A percentile compares a stretch with the other conserved stretches of the same genome.
These are phyloP conservation scores for Dendrobium catenatum DNA, from an alignment of 106 monocot genomes.

Conservation along the genomic window DNA sequence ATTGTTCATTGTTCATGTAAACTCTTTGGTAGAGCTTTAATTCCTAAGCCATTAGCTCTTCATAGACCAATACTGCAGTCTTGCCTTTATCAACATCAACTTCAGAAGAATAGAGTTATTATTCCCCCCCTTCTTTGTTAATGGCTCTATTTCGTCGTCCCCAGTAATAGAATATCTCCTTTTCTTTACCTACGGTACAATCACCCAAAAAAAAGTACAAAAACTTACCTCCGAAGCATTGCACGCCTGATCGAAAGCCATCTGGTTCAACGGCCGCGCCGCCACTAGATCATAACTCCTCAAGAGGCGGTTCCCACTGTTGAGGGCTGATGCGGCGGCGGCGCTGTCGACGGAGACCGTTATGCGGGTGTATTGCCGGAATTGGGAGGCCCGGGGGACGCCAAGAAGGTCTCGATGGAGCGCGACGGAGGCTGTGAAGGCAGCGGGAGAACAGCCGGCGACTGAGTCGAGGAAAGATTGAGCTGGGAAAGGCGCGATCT, in stretches of 20 bases:
- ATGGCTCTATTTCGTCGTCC: too few relatives aligned
- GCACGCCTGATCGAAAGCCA: slow-evolving; percentile 67
- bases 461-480: slow-evolving; percentile 42
- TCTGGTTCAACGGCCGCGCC: slow-evolving; percentile 48
- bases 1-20: not conserved
- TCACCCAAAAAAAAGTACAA: not conserved
- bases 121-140: too few relatives aligned
- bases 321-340: slow-evolving; percentile 16
- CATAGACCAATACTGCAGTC: not conserved
- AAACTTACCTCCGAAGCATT: slow-evolving; percentile 45
- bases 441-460: slow-evolving; percentile 35
- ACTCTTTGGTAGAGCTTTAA: not conserved
- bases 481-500: slow-evolving; percentile 36
- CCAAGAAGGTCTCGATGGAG: slow-evolving; percentile 41
- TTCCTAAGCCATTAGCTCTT: not conserved
- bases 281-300: slow-evolving; percentile 71
- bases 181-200: not conserved
- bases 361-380: slow-evolving; percentile 53
- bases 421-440: slow-evolving; percentile 19
- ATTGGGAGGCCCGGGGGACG: slow-evolving; percentile 19
- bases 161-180: not conserved
- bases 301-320: slow-evolving; percentile 37
- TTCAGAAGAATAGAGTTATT: not conserved
- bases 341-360: slow-evolving; percentile 31
- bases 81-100: not conserved